phyloP scores from a whole-genome alignment of 2,329 filamentous ascomycete genomes.

The Xylariaceae sp. region DNA sequence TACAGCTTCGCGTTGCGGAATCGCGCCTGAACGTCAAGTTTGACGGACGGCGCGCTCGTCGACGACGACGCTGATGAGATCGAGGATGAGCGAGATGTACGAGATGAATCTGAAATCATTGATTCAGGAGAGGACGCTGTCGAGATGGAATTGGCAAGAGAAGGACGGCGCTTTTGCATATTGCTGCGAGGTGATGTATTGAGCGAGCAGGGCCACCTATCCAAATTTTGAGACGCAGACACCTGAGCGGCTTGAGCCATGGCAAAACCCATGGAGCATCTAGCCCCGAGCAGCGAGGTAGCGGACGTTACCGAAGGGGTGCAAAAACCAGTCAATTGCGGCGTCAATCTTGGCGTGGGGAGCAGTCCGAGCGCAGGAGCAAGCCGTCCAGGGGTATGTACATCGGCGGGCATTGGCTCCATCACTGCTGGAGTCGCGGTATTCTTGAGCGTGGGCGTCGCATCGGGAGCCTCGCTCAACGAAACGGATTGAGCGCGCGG shows the following conservation, averaged over 20 bases:
- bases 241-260: constrained; percentile 50
- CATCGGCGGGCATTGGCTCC: constrained; percentile 43
- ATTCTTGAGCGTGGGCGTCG: constrained; percentile 39
- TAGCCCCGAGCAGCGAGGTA: constrained; percentile 44
- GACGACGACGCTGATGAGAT: constrained; percentile 58
- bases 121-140: constrained; percentile 61
- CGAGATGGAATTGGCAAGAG: constrained; percentile 57
- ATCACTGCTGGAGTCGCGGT: constrained; percentile 40
- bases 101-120: constrained; percentile 59
- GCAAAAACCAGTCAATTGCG: constrained; percentile 49
- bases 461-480: constrained; percentile 35
- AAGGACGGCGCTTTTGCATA: constrained; percentile 50
- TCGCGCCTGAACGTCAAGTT: constrained; percentile 58
- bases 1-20: constrained; percentile 55
- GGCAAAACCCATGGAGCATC: constrained; percentile 55
- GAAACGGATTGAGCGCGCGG: constrained; percentile 34
- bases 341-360: constrained; percentile 54
- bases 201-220: constrained; percentile 46
- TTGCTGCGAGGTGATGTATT: constrained; percentile 50
- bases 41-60: constrained; percentile 54
- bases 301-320: constrained; percentile 56
- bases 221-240: constrained; percentile 44
- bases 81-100: constrained; percentile 58
- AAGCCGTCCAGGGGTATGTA: constrained; percentile 41
- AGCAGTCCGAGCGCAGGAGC: constrained; percentile 51